Conservation (phyloP, 768 basidiomycete genomes). For the Dacryopinax spathularia region DNA sequence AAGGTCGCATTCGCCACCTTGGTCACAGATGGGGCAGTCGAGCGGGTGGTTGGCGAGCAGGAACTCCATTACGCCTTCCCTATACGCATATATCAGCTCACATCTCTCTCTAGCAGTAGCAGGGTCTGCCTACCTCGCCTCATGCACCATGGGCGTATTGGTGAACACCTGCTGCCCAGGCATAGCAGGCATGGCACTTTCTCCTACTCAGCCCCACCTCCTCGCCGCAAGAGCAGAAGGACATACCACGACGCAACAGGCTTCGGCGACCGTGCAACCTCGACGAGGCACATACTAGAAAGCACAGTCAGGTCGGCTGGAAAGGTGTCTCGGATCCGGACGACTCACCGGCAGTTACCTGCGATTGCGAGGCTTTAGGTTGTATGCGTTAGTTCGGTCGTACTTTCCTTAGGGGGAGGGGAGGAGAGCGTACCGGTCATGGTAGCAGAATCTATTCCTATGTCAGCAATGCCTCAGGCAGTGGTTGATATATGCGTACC, state of each 20-base stretch:
- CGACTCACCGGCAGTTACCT: slow-evolving; percentile 81
- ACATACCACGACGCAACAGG: slow-evolving; percentile 82
- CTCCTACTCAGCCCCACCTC: slow-evolving; percentile 7
- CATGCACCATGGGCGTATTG: slow-evolving; percentile 78
- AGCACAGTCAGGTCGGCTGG: slow-evolving; percentile 7
- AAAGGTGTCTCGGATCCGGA: slow-evolving; percentile 1
- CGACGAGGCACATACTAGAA: slow-evolving; percentile 92
- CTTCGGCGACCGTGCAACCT: slow-evolving; percentile 90
- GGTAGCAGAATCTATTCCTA: slow-evolving; percentile 56
- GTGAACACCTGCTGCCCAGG: slow-evolving; percentile 84
- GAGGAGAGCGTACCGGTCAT: slow-evolving; percentile 47
- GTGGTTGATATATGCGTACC: slow-evolving; percentile 31
- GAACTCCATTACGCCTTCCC: slow-evolving; percentile 99
- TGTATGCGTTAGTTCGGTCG: too few species aligned
- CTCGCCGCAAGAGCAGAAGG: slow-evolving; percentile 7
- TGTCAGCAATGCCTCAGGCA: slow-evolving; percentile 6
- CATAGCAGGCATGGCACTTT: slow-evolving; percentile 94
- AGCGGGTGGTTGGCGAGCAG: slow-evolving; percentile 93
- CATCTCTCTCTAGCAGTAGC: too few species aligned
- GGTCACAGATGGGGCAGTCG: slow-evolving; percentile 97
- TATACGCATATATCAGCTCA: slow-evolving; percentile 26
- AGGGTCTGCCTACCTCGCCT: too few species aligned
- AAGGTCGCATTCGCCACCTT: slow-evolving; percentile 96
- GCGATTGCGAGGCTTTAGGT: slow-evolving; percentile 83
- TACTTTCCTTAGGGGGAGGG: neutral